Evolutionary conservation across 306 rosid genomes (phyloP).

Genomic region (Prinsepia uniflora): DNA sequence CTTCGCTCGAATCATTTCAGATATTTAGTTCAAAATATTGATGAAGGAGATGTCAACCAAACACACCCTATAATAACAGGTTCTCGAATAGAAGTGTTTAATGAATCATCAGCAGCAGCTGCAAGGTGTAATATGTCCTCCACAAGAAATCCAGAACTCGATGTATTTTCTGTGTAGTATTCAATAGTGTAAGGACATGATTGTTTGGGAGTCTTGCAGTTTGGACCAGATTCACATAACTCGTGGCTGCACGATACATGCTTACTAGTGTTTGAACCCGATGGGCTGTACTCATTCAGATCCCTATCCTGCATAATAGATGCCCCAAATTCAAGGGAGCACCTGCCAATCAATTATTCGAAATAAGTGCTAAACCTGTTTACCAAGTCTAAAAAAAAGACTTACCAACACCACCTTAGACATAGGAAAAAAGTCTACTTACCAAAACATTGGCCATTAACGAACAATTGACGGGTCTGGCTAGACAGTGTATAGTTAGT

Average conservation of each 20-base stretch:
- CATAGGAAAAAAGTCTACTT: neutral
- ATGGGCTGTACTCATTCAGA: slow-evolving; percentile 76
- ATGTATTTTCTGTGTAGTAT: slow-evolving; percentile 71
- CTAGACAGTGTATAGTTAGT: neutral
- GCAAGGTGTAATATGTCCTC: slow-evolving; percentile 80
- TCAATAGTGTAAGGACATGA: slow-evolving; percentile 60
- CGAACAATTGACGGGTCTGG: neutral
- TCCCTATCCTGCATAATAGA: slow-evolving; percentile 99
- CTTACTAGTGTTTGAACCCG: slow-evolving; percentile 76
- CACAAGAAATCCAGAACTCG: slow-evolving; percentile 85
- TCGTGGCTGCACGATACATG: slow-evolving; percentile 68
- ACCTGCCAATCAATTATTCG: slow-evolving; percentile 98
- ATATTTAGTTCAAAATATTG: slow-evolving; percentile 15
- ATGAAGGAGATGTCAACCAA: slow-evolving; percentile 16
- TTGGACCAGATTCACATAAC: slow-evolving; percentile 62
- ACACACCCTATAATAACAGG: slow-evolving; percentile 76
- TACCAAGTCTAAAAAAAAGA: slow-evolving; percentile 42
- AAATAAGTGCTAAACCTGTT: slow-evolving; percentile 85
- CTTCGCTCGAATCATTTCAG: neutral
- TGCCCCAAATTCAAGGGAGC: slow-evolving; percentile 94
- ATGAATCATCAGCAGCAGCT: slow-evolving; percentile 38
- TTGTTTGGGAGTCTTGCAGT: slow-evolving; percentile 66
- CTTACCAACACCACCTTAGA: slow-evolving; percentile 23
- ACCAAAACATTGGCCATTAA: neutral
- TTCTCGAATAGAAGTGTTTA: slow-evolving; percentile 63